Conservation (phyloP, 306 rosid species). For the Dalbergia oliveri region DNA sequence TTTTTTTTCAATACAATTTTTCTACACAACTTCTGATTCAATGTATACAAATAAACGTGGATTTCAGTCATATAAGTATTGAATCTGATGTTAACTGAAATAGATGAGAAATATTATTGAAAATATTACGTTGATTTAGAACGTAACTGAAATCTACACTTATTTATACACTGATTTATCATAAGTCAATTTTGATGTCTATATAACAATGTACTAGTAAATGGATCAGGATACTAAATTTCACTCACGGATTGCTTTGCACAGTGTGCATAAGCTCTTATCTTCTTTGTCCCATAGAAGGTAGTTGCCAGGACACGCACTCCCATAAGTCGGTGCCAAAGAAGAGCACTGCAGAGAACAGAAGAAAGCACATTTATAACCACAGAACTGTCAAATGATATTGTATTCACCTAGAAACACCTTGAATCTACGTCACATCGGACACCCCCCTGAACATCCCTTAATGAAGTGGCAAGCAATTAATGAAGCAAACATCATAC, state of each 20-base stretch:
- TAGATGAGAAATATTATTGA: no score
- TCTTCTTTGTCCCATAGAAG: conserved; percentile 70
- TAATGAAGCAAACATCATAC: conserved; percentile 43
- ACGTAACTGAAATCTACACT: no score
- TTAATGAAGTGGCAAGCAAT: conserved; percentile 40
- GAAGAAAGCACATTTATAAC: conserved; percentile 26
- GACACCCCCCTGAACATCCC: conserved; percentile 17
- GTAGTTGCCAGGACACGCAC: conserved; percentile 65
- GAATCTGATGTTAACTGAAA: no score
- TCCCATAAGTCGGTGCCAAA: conserved; percentile 95
- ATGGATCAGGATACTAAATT: background rate
- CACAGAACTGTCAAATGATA: conserved; percentile 8
- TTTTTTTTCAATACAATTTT: no score
- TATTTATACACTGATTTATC: no score
- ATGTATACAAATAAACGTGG: no score
- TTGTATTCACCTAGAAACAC: background rate
- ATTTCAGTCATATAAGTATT: no score
- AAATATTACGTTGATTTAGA: no score
- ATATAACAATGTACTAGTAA: no score
- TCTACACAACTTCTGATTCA: no score
- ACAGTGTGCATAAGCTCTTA: conserved; percentile 89
- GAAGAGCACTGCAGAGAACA: conserved; percentile 73
- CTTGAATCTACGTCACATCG: conserved; percentile 31
- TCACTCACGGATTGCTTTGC: conserved; percentile 84
- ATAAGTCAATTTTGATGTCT: no score